phyloP scores from a whole-genome alignment of 352 stramenopile species.

The Globisporangium canariense region DNA sequence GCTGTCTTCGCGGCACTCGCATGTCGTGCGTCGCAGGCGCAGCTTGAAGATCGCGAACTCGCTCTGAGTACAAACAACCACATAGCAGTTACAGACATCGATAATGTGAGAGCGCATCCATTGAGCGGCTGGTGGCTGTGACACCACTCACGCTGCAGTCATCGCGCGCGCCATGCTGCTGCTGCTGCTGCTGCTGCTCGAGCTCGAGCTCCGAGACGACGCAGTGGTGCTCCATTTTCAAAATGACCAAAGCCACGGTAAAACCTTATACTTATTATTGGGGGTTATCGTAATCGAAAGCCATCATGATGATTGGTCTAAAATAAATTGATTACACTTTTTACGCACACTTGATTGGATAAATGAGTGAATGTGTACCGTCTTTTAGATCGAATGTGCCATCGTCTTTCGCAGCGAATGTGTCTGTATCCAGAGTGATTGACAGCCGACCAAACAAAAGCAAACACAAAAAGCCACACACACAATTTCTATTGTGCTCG shows the following conservation, averaged over 20 bases:
- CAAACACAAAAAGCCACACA: neutral
- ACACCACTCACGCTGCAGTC: neutral
- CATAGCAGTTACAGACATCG: no score
- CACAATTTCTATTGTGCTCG: neutral
- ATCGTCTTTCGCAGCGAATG: constrained; percentile 1
- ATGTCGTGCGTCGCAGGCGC: neutral
- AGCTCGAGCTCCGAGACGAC: constrained; percentile 11
- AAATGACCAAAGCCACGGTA: neutral
- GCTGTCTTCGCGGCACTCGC: constrained; percentile 6
- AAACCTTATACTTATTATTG: neutral
- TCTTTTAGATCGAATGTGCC: neutral
- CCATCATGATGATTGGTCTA: neutral
- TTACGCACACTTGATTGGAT: neutral
- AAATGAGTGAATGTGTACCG: neutral
- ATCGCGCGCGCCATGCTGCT: neutral
- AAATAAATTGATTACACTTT: neutral
- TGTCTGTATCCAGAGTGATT: neutral
- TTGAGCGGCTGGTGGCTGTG: no score
- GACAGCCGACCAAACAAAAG: neutral
- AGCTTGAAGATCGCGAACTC: constrained; percentile 11
- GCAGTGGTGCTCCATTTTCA: neutral
- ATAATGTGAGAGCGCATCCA: no score
- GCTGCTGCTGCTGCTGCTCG: constrained; percentile 1
- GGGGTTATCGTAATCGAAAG: neutral
- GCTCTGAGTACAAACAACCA: neutral